Percentiles rank a stretch among this genome's conserved stretches.
Conservation (phyloP, 2,329 filamentous ascomycete genomes). For the Fusarium musae region DNA sequence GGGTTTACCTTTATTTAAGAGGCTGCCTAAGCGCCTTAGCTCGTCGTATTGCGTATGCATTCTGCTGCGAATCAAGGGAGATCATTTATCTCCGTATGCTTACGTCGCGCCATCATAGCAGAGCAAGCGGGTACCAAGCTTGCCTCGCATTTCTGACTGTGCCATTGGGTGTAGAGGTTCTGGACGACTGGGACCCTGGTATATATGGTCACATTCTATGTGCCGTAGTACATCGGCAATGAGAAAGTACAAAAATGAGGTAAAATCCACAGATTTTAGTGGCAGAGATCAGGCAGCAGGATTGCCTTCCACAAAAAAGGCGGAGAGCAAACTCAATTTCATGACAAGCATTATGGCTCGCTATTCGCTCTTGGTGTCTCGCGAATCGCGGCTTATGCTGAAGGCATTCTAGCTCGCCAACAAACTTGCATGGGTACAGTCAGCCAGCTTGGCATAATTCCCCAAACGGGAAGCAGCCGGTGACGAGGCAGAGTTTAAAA, state of each 20-base stretch:
- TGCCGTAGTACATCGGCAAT: not conserved
- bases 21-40: not conserved
- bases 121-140: not conserved
- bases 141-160: not conserved
- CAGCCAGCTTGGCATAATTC: not conserved
- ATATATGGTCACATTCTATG: not conserved
- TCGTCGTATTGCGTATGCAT: not conserved
- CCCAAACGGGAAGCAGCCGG: not conserved
- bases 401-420: not conserved
- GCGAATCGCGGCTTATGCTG: not conserved
- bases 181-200: not conserved
- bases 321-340: not conserved
- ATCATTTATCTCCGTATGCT: not conserved
- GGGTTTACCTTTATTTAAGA: not conserved
- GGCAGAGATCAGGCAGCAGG: not conserved
- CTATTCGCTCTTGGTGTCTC: constrained; percentile 1
- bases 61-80: not conserved
- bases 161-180: not conserved
- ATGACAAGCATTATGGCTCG: not conserved
- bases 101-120: not conserved
- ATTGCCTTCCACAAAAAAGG: not conserved
- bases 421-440: not conserved
- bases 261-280: too few relatives aligned
- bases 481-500: not conserved
- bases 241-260: too few relatives aligned